A percentile compares a stretch with the other conserved stretches of the same genome.
These are phyloP conservation scores for Biscogniauxia mediterranea DNA, from an alignment of 2,329 filamentous ascomycete species.

Conservation along the genomic window DNA sequence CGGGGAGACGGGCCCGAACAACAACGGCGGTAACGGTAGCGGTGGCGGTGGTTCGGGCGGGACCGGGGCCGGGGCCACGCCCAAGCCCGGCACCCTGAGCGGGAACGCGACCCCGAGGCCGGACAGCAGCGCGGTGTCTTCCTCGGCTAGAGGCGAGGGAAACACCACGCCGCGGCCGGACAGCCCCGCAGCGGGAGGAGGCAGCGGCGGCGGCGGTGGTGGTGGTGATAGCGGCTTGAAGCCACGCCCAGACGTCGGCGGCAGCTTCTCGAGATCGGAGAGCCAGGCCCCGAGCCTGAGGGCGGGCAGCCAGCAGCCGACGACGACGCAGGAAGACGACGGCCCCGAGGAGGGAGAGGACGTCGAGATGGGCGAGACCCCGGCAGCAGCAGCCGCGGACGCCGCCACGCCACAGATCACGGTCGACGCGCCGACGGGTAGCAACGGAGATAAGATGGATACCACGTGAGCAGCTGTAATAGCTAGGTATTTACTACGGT, in stretches of 20 bases:
- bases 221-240: constrained; percentile 35
- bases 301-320: constrained; percentile 28
- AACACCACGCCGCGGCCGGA: constrained; percentile 29
- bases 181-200: constrained; percentile 30
- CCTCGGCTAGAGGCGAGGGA: constrained; percentile 3
- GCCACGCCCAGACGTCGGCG: constrained; percentile 30
- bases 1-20: constrained; percentile 38
- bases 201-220: too few relatives aligned
- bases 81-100: constrained; percentile 44
- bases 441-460: constrained; percentile 64
- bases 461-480: constrained; percentile 38
- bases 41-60: constrained; percentile 58
- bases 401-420: constrained; percentile 45
- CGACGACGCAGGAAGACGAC: constrained; percentile 39
- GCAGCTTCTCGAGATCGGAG: constrained; percentile 37
- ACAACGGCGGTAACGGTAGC: too few relatives aligned
- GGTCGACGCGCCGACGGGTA: constrained; percentile 47
- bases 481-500: not conserved
- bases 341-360: constrained; percentile 33
- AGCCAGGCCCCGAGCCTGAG: constrained; percentile 36
- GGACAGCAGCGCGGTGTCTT: constrained; percentile 38
- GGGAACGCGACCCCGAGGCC: constrained; percentile 41
- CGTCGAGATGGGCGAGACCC: constrained; percentile 38
- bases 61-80: constrained; percentile 30
- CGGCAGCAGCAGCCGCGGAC: constrained; percentile 27